Evolutionary conservation across 306 rosid species (phyloP), one percentile per base, ranked within the genome.

Genomic region (Sphenostylis stenocarpa): DNA sequence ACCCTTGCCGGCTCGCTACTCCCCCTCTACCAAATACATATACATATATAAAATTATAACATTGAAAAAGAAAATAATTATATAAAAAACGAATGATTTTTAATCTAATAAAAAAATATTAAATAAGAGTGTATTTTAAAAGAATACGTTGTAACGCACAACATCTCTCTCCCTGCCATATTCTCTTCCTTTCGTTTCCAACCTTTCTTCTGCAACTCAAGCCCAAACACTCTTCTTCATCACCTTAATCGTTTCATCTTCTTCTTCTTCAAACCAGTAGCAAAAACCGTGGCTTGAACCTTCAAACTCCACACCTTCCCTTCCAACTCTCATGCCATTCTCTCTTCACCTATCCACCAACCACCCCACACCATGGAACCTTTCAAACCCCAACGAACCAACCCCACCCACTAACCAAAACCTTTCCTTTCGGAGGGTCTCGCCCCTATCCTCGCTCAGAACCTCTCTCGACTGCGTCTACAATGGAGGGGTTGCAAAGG

Each of bases 281-380:
- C 67, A 48, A 0, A 45, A 75, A 45, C 55, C 19, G 19, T 56
- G 36, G 17, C 36, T 57, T 26, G 19, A 57, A 39, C 17, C 23
- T 43, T 12, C 10, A 14, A n/a, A 5, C 69, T 45, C 34, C 49
- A 28, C n/a, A 26, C 44, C 49, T 58, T 1, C 21, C 34, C 20
- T 15, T 29, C 57, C 23, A 39, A 64, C 71, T 86, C 88, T 80
- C 85, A 94, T 94, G 98, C 96, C 84, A 83, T 84, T 84, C 73
- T 64, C 88, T 44, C 55, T 78, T 80, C 81, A 76, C 74, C 33
- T 81, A 31, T 13, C 88, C 61, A 67, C 91, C 31, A 85, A 72
- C 53, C 65, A 58, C 61, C 71, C 67, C 13, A 72, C 49, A 49
- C 77, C 87, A 88, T 88, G 94, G 90, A 86, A 67, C 74, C 77